Conservation (phyloP, 2,329 filamentous ascomycete species). For the Penicillium sp. region DNA sequence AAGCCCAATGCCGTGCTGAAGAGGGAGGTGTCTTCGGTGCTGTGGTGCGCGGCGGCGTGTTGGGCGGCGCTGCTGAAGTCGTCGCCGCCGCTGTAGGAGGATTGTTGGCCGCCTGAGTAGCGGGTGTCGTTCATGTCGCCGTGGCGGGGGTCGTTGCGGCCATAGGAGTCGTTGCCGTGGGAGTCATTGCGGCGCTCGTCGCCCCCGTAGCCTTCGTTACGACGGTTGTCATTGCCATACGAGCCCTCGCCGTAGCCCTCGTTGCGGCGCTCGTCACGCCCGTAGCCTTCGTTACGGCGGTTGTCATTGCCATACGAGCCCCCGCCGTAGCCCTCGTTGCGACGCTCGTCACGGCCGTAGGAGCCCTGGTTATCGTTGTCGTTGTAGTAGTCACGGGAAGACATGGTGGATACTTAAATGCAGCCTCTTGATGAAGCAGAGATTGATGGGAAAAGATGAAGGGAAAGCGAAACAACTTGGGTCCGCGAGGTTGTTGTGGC, state of each 20-base stretch:
- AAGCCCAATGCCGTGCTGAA: slow-evolving; percentile 60
- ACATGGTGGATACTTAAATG: neutral
- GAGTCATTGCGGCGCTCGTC: slow-evolving; percentile 7
- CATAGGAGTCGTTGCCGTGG: slow-evolving; percentile 3
- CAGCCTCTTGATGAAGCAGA: neutral
- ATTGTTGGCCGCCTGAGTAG: slow-evolving; percentile 15
- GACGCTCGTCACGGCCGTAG: slow-evolving; percentile 1
- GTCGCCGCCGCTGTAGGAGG: slow-evolving; percentile 36
- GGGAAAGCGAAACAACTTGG: neutral
- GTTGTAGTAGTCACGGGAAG: slow-evolving; percentile 1
- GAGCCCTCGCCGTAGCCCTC: too few relatives aligned
- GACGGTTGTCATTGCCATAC: neutral
- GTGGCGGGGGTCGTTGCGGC: slow-evolving; percentile 13
- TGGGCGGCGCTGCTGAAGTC: slow-evolving; percentile 57
- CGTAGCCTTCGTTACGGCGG: slow-evolving; percentile 6
- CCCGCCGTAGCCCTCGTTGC: neutral
- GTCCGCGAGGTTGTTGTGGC: neutral
- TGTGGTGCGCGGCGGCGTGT: slow-evolving; percentile 58
- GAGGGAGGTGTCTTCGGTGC: slow-evolving; percentile 52
- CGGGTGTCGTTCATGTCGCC: slow-evolving; percentile 23
- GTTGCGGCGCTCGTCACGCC: neutral
- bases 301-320: too few relatives aligned
- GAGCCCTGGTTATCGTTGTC: slow-evolving; percentile 19
- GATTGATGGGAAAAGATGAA: neutral
- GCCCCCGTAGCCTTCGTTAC: slow-evolving; percentile 1